Conservation (phyloP, 805 yeast genomes). For the Zygotorulaspora danielsina region DNA sequence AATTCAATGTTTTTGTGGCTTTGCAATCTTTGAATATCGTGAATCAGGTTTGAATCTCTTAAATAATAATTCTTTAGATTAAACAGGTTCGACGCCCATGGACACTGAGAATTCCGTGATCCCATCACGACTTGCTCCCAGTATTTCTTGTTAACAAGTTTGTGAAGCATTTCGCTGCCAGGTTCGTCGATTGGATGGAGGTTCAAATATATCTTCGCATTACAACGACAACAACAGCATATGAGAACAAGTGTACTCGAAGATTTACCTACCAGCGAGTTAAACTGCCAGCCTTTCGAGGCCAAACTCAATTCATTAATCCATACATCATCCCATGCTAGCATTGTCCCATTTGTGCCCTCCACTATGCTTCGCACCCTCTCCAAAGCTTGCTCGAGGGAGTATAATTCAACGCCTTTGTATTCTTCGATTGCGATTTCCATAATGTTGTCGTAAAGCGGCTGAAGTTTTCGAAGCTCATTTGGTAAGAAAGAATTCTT, state of each 20-base stretch:
- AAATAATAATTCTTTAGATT: conserved; percentile 16
- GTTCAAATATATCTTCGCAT: conserved; percentile 11
- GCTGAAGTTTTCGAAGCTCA: conserved; percentile 4
- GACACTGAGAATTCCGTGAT: conserved; percentile 14
- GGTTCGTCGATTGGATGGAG: conserved; percentile 2
- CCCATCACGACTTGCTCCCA: conserved; percentile 8
- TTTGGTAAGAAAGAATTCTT: conserved; percentile 11
- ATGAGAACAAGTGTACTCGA: not conserved
- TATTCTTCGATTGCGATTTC: conserved; percentile 6
- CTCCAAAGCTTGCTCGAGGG: conserved; percentile 10
- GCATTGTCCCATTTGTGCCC: conserved; percentile 6
- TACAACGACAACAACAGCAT: conserved; percentile 16
- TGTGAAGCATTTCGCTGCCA: conserved; percentile 1
- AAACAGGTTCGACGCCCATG: conserved; percentile 16
- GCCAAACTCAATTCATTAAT: conserved; percentile 19
- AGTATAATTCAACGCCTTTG: conserved; percentile 12
- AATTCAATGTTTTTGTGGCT: not conserved
- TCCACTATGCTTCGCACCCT: conserved; percentile 12
- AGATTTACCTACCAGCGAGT: not conserved
- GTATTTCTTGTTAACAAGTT: conserved; percentile 9
- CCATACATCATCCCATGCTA: conserved; percentile 21
- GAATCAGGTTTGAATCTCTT: conserved; percentile 11
- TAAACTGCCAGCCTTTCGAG: conserved; percentile 20
- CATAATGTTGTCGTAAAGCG: conserved; percentile 13
- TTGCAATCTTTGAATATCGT: conserved; percentile 16